phyloP scores from a whole-genome alignment of 352 stramenopile genomes.

The Globisporangium megalacanthum region DNA sequence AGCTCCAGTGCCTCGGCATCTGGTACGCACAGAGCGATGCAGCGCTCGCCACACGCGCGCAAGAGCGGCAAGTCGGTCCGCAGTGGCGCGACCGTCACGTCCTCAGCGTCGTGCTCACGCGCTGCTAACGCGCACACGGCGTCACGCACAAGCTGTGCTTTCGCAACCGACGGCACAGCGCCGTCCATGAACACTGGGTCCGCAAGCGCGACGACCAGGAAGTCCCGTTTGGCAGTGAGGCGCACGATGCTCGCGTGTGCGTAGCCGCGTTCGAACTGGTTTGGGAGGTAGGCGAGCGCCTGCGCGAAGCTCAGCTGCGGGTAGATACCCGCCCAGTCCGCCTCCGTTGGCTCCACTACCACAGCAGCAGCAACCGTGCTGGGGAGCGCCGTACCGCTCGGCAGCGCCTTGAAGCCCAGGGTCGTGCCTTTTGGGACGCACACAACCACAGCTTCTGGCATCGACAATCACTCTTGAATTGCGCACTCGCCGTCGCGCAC shows the following conservation, averaged over 20 bases:
- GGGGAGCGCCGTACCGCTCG: slow-evolving; percentile 1
- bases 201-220: slow-evolving; percentile 6
- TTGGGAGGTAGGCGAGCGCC: slow-evolving; percentile 20
- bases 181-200: slow-evolving; percentile 9
- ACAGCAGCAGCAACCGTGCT: not conserved
- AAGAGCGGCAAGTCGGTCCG: slow-evolving; percentile 6
- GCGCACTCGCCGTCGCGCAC: too few relatives aligned
- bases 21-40: slow-evolving; percentile 12
- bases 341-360: not conserved
- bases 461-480: too few relatives aligned
- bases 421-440: slow-evolving; percentile 1
- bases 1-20: slow-evolving; percentile 16
- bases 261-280: slow-evolving; percentile 20
- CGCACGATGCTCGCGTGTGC: slow-evolving; percentile 10
- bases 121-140: slow-evolving; percentile 2
- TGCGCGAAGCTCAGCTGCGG: slow-evolving; percentile 21
- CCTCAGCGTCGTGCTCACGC: not conserved
- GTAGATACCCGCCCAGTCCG: slow-evolving; percentile 22
- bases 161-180: slow-evolving; percentile 1
- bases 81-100: not conserved
- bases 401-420: slow-evolving; percentile 12
- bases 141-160: slow-evolving; percentile 10
- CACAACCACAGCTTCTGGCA: not conserved
- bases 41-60: slow-evolving; percentile 9
- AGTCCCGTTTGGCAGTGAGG: slow-evolving; percentile 2